Conservation (phyloP, 2,329 filamentous ascomycete species). For the Diaporthe eres region DNA sequence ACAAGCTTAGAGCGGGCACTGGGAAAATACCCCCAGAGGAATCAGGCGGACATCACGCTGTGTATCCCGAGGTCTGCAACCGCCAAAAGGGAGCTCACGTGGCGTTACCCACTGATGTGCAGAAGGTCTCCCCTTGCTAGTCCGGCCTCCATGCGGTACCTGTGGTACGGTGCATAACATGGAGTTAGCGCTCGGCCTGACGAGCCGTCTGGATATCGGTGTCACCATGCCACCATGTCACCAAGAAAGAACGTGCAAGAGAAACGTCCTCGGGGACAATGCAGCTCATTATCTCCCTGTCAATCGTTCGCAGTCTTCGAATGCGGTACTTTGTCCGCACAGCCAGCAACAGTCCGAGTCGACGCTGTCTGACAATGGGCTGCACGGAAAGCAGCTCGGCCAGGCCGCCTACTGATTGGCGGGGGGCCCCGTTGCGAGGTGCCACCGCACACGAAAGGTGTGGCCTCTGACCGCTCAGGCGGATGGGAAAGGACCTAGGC, state of each 20-base stretch:
- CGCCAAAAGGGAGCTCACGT: constrained; percentile 39
- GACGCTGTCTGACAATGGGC: constrained; percentile 40
- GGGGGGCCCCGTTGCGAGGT: constrained; percentile 35
- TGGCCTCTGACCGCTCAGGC: constrained; percentile 40
- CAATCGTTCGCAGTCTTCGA: neutral
- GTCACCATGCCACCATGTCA: constrained; percentile 15
- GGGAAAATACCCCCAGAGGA: neutral
- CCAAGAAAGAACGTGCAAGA: constrained; percentile 14
- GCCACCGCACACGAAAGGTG: constrained; percentile 40
- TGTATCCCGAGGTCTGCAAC: constrained; percentile 41
- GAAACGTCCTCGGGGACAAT: neutral
- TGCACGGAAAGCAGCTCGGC: constrained; percentile 38
- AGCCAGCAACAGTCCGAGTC: constrained; percentile 21
- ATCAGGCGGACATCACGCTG: constrained; percentile 35
- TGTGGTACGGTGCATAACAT: constrained; percentile 27
- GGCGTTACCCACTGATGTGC: constrained; percentile 42
- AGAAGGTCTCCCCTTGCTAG: constrained; percentile 39
- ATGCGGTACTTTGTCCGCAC: constrained; percentile 8
- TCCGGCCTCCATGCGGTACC: constrained; percentile 33
- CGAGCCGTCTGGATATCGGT: constrained; percentile 25
- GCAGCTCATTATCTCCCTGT: neutral
- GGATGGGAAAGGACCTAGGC: constrained; percentile 31
- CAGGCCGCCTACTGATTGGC: constrained; percentile 39
- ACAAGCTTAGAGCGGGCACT: neutral
- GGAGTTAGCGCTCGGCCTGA: constrained; percentile 37